Conservation (phyloP, 2,329 filamentous ascomycete genomes). For the Sporothrix sp. region DNA sequence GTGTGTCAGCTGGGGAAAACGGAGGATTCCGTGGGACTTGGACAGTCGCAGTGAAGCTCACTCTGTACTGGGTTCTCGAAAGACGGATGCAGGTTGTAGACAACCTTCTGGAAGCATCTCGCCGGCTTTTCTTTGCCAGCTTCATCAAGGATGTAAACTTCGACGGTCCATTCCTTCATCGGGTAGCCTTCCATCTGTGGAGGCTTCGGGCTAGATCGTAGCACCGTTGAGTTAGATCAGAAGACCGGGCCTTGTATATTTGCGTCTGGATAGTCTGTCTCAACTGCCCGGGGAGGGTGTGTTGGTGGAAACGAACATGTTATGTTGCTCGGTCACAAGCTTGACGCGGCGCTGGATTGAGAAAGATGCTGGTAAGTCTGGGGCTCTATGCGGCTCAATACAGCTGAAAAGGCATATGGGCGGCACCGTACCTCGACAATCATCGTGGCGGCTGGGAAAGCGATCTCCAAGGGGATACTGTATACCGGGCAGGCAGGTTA, state of each 20-base stretch:
- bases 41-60: constrained; percentile 36
- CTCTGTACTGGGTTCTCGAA: constrained; percentile 82
- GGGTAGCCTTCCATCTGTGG: constrained; percentile 80
- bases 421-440: constrained; percentile 27
- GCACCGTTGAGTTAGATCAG: not conserved
- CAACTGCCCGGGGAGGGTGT: not conserved
- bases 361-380: not conserved
- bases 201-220: constrained; percentile 56
- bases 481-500: not conserved
- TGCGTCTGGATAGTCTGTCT: not conserved
- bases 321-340: constrained; percentile 83
- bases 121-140: constrained; percentile 76
- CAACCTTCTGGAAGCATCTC: constrained; percentile 80
- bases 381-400: not conserved
- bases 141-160: constrained; percentile 75
- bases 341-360: constrained; percentile 72
- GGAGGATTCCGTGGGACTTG: not conserved
- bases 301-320: constrained; percentile 51
- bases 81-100: constrained; percentile 87
- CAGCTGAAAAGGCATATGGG: not conserved
- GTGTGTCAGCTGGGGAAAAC: not conserved
- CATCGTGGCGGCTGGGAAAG: constrained; percentile 22
- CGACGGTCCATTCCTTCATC: constrained; percentile 86
- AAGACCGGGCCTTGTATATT: not conserved
- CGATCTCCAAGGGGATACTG: not conserved